Evolutionary conservation across 306 rosid genomes (phyloP), one percentile per base, ranked within the genome.

Genomic region (Begonia fuchsioides): DNA sequence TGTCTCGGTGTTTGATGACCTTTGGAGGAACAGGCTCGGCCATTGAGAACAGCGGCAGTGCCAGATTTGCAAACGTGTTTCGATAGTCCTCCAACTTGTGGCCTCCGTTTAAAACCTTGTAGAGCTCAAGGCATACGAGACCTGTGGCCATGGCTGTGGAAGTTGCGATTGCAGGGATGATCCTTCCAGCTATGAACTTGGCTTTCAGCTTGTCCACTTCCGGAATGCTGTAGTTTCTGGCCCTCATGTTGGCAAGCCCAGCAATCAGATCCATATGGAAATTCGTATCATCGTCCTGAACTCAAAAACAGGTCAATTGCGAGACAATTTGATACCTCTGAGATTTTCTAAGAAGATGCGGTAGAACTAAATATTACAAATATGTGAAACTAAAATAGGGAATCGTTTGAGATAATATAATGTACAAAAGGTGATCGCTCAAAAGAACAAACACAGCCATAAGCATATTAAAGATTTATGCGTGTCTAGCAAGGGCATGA

Each of bases 241-340:
- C 98, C 78, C 98, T 79, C 98, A 90, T 90, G 76, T 90, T 90
- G 52, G 98, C 98, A 46, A 90, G 94, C 62, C 92, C 94, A 46
- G 98, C 94, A 35, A 90, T 90, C 66, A 81, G 11, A 53, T 90
- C 98, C 95, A 90, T 85, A 32, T 90, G 98, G 71, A 57, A 90
- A 73, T 85, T 90, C 58, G 98, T 76, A 68, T 90, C 94, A 66
- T 90, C 98, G 62, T 90, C 98, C 95, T 90, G 84, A 72, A 75
- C 39, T 26, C 35, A 26, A 26, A 26, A 26, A 26, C 8, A 26
- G 35, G 8, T 26, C 35, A 26, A 8, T 26, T 26, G 7, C 8
- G 35, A 1, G 35, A 5, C 7, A 26, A 26, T 26, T 26, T 26
- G 7, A 26, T 26, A 26, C 35, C 35, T 26, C 35, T 26, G 8